Percentiles rank a stretch among this genome's conserved stretches.
These are phyloP conservation scores for Mucor saturninus DNA, from an alignment of 371 early-diverging fungal species.

Conservation along the genomic window DNA sequence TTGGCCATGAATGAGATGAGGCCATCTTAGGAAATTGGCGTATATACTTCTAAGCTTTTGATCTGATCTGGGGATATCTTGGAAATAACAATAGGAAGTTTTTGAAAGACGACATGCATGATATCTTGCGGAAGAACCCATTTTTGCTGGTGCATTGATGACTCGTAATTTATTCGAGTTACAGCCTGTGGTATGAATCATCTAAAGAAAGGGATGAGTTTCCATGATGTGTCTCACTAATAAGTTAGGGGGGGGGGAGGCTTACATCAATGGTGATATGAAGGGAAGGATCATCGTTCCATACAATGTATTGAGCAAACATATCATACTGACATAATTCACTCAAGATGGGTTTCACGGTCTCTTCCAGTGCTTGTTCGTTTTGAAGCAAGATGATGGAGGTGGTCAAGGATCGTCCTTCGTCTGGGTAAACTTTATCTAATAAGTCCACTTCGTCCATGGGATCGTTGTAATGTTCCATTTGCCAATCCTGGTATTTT, in stretches of 20 bases:
- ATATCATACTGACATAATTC: conserved; percentile 64
- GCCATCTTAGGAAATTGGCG: conserved; percentile 63
- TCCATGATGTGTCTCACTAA: not conserved
- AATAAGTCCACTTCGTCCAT: conserved; percentile 50
- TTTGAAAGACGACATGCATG: conserved; percentile 63
- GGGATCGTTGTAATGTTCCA: conserved; percentile 32
- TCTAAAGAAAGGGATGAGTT: conserved; percentile 8
- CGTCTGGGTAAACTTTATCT: conserved; percentile 60
- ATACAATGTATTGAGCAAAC: conserved; percentile 61
- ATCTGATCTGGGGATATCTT: conserved; percentile 49
- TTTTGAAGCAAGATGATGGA: conserved; percentile 48
- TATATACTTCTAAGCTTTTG: conserved; percentile 59
- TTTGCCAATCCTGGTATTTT: conserved; percentile 52
- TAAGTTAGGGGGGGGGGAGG: too few relatives aligned
- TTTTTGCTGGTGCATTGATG: conserved; percentile 55
- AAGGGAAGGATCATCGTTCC: conserved; percentile 63
- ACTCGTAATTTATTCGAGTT: conserved; percentile 45
- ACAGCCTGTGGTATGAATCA: conserved; percentile 41
- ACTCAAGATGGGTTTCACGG: conserved; percentile 50
- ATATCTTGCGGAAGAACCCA: conserved; percentile 61
- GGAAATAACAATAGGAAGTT: conserved; percentile 71
- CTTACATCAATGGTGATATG: conserved; percentile 55
- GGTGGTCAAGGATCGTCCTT: conserved; percentile 57
- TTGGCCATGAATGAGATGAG: conserved; percentile 61
- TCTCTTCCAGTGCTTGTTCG: conserved; percentile 30